Conservation (phyloP, 1,284 basidiomycete genomes). For the Fomitopsis betulina region DNA sequence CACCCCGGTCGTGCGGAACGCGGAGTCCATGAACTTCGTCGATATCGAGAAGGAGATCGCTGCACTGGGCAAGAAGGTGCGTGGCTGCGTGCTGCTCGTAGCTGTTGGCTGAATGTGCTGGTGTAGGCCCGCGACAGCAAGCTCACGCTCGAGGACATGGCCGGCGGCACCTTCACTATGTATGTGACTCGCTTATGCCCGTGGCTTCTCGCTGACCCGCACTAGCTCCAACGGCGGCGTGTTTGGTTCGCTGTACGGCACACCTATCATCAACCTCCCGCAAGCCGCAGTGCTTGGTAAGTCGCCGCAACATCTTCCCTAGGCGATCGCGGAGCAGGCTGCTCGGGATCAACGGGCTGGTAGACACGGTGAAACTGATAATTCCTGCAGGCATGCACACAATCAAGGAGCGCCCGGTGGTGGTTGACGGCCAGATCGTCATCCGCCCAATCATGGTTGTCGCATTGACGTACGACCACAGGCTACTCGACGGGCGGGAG, state of each 20-base stretch:
- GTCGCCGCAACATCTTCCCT: slow-evolving; percentile 17
- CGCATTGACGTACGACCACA: slow-evolving; percentile 94
- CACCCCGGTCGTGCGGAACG: slow-evolving; percentile 93
- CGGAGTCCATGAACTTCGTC: slow-evolving; percentile 82
- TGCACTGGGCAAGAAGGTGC: slow-evolving; percentile 84
- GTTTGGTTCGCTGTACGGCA: slow-evolving; percentile 95
- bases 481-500: slow-evolving; percentile 93
- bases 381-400: slow-evolving; percentile 78
- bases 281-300: slow-evolving; percentile 89
- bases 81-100: slow-evolving; percentile 10
- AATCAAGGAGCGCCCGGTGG: slow-evolving; percentile 93
- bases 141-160: slow-evolving; percentile 94
- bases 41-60: slow-evolving; percentile 94
- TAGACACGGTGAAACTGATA: background rate
- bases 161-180: slow-evolving; percentile 98
- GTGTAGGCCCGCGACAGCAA: slow-evolving; percentile 87
- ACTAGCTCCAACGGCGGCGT: slow-evolving; percentile 95
- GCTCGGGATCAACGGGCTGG: background rate
- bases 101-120: background rate
- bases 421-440: slow-evolving; percentile 92
- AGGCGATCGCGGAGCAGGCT: background rate
- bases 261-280: slow-evolving; percentile 96
- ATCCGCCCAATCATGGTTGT: slow-evolving; percentile 97
- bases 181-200: slow-evolving; percentile 34
- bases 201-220: slow-evolving; percentile 2